These are phyloP conservation scores for Hypoxylon lienhwacheense DNA, from an alignment of 495 filamentous ascomycete genomes.

Conservation along the genomic window DNA sequence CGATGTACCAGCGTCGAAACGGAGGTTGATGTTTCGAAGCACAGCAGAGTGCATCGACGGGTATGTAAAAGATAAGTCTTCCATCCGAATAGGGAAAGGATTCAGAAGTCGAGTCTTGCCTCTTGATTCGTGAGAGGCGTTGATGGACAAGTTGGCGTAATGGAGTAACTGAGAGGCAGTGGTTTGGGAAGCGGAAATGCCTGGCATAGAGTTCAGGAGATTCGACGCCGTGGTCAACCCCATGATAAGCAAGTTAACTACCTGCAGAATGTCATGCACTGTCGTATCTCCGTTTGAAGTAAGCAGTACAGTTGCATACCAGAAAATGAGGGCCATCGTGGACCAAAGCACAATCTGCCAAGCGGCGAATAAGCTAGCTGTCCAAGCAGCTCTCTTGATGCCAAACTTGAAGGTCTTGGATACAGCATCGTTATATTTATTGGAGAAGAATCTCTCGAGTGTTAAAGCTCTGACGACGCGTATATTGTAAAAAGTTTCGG, in stretches of 20 bases:
- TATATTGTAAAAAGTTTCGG: constrained; percentile 81
- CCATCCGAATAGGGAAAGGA: constrained; percentile 64
- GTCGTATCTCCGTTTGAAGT: constrained; percentile 45
- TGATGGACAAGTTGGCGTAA: constrained; percentile 58
- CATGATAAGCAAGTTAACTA: constrained; percentile 83
- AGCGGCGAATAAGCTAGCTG: constrained; percentile 75
- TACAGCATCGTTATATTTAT: constrained; percentile 61
- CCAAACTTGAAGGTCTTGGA: constrained; percentile 56
- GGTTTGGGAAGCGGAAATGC: constrained; percentile 71
- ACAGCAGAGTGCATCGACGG: constrained; percentile 57
- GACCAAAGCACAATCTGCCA: constrained; percentile 71
- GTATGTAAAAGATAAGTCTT: constrained; percentile 67
- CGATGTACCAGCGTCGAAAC: constrained; percentile 59
- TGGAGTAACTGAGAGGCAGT: constrained; percentile 74
- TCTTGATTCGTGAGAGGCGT: constrained; percentile 65
- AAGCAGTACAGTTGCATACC: constrained; percentile 71
- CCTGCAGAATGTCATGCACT: constrained; percentile 64
- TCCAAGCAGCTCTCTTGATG: constrained; percentile 59
- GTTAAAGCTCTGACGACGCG: constrained; percentile 77
- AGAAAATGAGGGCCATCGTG: constrained; percentile 80
- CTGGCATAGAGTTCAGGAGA: constrained; percentile 74
- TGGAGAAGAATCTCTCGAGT: constrained; percentile 72
- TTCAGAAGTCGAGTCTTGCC: constrained; percentile 46
- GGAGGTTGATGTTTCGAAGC: constrained; percentile 63
- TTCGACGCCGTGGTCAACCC: constrained; percentile 70